phyloP scores from a whole-genome alignment of 2,329 filamentous ascomycete genomes.

The Fusarium armeniacum region DNA sequence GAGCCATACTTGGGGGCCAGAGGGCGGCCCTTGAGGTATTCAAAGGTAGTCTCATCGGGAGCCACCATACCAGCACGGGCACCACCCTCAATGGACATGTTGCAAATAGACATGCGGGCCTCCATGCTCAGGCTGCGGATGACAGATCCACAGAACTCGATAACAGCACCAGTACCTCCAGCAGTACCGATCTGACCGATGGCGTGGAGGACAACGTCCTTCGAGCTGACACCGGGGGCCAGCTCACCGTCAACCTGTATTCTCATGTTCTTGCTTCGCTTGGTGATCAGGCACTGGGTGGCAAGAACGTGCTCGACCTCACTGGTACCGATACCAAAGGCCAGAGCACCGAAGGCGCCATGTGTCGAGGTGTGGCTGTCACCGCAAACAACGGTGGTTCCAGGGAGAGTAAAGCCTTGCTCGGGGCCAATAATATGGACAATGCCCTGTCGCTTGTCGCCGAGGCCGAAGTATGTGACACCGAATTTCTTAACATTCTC shows the following conservation, averaged over 20 bases:
- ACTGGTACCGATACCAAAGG: constrained; percentile 97
- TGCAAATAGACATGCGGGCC: constrained; percentile 98
- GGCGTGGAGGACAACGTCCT: constrained; percentile 92
- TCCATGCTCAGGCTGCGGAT: constrained; percentile 94
- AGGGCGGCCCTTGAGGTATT: constrained; percentile 92
- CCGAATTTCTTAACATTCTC: constrained; percentile 98
- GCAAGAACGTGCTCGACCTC: constrained; percentile 99
- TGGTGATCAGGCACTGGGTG: constrained; percentile 94
- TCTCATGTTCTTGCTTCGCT: constrained; percentile 98
- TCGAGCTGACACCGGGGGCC: constrained; percentile 91
- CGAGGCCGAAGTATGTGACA: constrained; percentile 96
- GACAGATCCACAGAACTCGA: constrained; percentile 96
- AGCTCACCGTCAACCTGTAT: constrained; percentile 94
- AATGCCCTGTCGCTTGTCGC: constrained; percentile 96
- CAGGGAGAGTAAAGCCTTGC: constrained; percentile 97
- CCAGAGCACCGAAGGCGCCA: constrained; percentile 93
- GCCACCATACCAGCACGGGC: constrained; percentile 97
- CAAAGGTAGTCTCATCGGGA: constrained; percentile 92
- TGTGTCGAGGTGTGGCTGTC: constrained; percentile 99
- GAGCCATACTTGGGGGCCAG: constrained; percentile 88
- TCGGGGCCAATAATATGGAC: constrained; percentile 98
- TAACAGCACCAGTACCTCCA: constrained; percentile 92
- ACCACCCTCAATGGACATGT: constrained; percentile 98
- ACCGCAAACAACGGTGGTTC: constrained; percentile 96
- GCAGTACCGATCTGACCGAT: constrained; percentile 96